Evolutionary conservation across 805 yeast genomes (phyloP).

Genomic region (Yarrowia divulgata): DNA sequence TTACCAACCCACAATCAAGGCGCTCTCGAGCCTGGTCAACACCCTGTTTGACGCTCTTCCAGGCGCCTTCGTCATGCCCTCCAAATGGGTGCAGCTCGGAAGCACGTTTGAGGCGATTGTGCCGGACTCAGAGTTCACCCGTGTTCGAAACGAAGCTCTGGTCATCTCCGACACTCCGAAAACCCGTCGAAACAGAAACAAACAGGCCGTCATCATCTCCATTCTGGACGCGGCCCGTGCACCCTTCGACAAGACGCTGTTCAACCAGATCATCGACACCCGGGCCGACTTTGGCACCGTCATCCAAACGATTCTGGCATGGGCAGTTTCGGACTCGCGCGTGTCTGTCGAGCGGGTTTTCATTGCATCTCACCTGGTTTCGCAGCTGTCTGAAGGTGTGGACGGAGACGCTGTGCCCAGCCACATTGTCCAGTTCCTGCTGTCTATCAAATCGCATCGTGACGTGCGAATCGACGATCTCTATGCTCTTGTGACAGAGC

Average conservation of each 20-base stretch:
- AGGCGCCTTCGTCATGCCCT: conserved; percentile 50
- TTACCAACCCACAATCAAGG: conserved; percentile 40
- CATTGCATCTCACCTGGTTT: conserved; percentile 43
- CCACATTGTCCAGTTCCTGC: conserved; percentile 22
- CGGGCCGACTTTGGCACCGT: conserved; percentile 41
- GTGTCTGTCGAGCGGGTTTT: conserved; percentile 43
- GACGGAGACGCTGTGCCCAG: conserved; percentile 24
- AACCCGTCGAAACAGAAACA: conserved; percentile 43
- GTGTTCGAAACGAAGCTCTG: conserved; percentile 45
- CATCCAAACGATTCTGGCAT: conserved; percentile 44
- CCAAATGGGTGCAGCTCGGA: conserved; percentile 47
- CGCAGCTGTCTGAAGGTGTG: conserved; percentile 35
- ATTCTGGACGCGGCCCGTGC: not conserved
- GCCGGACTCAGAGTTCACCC: conserved; percentile 41
- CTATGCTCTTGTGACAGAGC: conserved; percentile 60
- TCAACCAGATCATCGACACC: conserved; percentile 16
- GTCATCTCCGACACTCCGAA: conserved; percentile 43
- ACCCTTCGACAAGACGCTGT: conserved; percentile 7
- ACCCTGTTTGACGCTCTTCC: conserved; percentile 44
- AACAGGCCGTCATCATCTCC: conserved; percentile 20
- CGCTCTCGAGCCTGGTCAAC: conserved; percentile 43
- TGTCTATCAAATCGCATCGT: conserved; percentile 3
- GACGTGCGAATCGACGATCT: conserved; percentile 43
- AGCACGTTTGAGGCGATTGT: conserved; percentile 44
- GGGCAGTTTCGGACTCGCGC: conserved; percentile 46